Conservation (phyloP, 208 protist species). For the Acanthamoeba healyi region DNA sequence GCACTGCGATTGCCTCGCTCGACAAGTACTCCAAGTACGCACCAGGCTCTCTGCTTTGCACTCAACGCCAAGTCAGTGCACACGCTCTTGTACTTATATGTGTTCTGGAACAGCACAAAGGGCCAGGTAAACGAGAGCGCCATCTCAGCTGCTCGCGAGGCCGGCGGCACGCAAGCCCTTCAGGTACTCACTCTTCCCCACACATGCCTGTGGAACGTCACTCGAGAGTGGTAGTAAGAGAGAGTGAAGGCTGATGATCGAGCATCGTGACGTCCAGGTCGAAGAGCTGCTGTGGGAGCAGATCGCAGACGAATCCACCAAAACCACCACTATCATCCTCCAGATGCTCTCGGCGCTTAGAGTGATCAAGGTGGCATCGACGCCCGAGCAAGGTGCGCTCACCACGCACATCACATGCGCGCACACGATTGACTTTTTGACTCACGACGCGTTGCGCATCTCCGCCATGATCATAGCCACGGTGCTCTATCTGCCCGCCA, state of each 20-base stretch:
- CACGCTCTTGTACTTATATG: neutral
- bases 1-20: neutral
- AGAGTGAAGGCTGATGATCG: neutral
- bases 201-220: no score
- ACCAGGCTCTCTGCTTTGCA: neutral
- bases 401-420: no score
- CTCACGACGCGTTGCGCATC: neutral
- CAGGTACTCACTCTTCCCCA: no score
- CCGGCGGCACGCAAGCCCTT: conserved; percentile 6
- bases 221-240: no score
- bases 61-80: neutral
- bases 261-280: no score
- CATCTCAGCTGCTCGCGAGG: neutral
- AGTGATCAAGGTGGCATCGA: conserved; percentile 20
- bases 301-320: neutral
- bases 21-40: neutral
- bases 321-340: neutral
- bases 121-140: conserved; percentile 28
- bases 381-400: neutral
- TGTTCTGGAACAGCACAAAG: neutral
- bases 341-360: conserved; percentile 11
- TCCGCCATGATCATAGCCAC: neutral
- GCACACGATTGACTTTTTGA: no score
- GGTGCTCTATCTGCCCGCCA: neutral
- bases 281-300: conserved; percentile 43